Percentiles rank a stretch among this genome's conserved stretches.
These are phyloP conservation scores for Vitis labrusca DNA, from an alignment of 164 flowering plant species.

Conservation along the genomic window DNA sequence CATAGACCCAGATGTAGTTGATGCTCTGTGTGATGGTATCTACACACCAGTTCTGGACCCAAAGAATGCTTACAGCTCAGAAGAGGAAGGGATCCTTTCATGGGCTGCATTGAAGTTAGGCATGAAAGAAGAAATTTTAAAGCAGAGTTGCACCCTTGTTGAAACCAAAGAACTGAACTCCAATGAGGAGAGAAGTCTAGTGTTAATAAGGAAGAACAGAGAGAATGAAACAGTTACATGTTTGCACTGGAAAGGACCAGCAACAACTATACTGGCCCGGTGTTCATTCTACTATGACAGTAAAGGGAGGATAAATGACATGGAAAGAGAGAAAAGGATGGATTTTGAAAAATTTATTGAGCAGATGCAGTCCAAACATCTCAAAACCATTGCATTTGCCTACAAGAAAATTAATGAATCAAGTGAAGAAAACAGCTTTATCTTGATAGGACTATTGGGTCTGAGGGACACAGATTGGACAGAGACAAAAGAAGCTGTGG, in stretches of 20 bases:
- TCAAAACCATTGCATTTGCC: constrained; percentile 18
- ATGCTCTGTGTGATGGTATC: constrained; percentile 15
- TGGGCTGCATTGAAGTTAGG: background rate
- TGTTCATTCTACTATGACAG: constrained; percentile 25
- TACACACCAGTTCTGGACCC: background rate
- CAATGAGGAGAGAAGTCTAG: constrained; percentile 1
- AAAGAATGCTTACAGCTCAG: background rate
- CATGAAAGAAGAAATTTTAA: background rate
- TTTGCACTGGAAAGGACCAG: constrained; percentile 20
- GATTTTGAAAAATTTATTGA: background rate
- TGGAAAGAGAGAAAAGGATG: constrained; percentile 7
- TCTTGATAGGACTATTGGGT: constrained; percentile 17
- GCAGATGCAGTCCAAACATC: constrained; percentile 1
- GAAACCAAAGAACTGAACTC: background rate
- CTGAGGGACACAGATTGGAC: constrained; percentile 6
- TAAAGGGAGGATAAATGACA: constrained; percentile 3
- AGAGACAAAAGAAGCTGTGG: constrained; percentile 10
- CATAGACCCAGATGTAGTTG: constrained; percentile 8
- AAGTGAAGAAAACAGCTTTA: constrained; percentile 7
- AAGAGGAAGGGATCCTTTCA: background rate
- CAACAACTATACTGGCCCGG: constrained; percentile 9
- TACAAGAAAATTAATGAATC: background rate
- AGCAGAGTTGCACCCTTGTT: background rate
- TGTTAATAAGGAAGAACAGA: constrained; percentile 11
- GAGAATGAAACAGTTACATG: background rate